Conservation (phyloP, 2,329 filamentous ascomycete species). For the Passalora sequoiae region DNA sequence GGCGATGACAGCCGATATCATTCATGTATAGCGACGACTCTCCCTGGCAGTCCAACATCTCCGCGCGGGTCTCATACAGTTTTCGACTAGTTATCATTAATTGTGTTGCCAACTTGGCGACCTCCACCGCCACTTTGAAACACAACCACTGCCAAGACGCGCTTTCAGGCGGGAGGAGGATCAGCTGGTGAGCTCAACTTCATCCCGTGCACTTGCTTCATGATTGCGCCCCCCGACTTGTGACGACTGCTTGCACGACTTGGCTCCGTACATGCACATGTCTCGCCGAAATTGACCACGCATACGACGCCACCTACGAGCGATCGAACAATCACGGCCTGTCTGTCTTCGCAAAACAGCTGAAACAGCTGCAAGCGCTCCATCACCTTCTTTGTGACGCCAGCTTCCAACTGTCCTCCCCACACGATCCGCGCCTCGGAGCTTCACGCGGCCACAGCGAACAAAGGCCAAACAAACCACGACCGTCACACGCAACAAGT, state of each 20-base stretch:
- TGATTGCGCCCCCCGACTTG: too few relatives aligned
- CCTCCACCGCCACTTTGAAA: neutral
- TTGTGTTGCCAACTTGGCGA: neutral
- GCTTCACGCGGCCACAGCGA: neutral
- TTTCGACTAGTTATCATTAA: too few relatives aligned
- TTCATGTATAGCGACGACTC: too few relatives aligned
- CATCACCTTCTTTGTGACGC: neutral
- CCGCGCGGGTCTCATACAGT: too few relatives aligned
- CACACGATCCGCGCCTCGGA: neutral
- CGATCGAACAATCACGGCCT: too few relatives aligned
- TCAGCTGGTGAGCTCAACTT: neutral
- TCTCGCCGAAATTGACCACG: neutral
- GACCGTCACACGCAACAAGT: neutral
- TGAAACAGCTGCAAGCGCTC: neutral
- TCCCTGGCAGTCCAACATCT: too few relatives aligned
- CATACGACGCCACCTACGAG: conserved; percentile 1
- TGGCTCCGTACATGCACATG: neutral
- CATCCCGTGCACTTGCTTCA: conserved; percentile 1
- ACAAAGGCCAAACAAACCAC: neutral
- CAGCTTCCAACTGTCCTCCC: neutral
- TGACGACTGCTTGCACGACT: neutral
- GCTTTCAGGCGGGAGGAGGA: neutral
- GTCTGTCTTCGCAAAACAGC: too few relatives aligned
- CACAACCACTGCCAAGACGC: neutral
- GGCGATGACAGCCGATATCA: too few relatives aligned